Conservation (phyloP, 306 rosid species). For the Pueraria montana region DNA sequence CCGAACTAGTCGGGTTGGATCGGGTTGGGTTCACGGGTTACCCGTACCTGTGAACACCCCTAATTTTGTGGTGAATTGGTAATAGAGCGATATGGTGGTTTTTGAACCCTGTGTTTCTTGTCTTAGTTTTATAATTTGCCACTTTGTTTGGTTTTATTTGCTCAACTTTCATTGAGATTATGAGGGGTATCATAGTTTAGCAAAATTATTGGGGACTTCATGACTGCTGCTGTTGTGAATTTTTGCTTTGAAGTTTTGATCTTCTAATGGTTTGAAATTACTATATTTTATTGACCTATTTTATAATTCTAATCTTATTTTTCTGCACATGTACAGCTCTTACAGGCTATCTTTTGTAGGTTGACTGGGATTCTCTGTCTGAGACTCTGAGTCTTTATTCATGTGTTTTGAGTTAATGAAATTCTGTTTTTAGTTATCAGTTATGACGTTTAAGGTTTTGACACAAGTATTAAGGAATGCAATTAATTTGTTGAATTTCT, state of each 20-base stretch:
- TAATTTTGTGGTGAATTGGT: too few relatives aligned
- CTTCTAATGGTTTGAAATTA: background rate
- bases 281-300: background rate
- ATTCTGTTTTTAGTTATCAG: background rate
- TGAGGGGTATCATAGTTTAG: background rate
- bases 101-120: too few relatives aligned
- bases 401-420: slow-evolving; percentile 24
- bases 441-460: too few relatives aligned
- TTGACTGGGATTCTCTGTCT: background rate
- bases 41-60: too few relatives aligned
- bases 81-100: too few relatives aligned
- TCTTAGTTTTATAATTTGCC: too few relatives aligned
- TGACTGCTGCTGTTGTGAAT: background rate
- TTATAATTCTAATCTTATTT: background rate
- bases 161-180: background rate
- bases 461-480: too few relatives aligned
- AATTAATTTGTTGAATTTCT: too few relatives aligned
- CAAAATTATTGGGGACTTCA: background rate
- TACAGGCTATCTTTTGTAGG: background rate
- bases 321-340: background rate
- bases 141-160: slow-evolving; percentile 6
- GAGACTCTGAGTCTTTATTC: background rate
- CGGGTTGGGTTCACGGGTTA: too few relatives aligned
- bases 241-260: background rate
- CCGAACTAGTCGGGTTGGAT: too few relatives aligned